These are phyloP conservation scores for Yarrowia sp. DNA, from an alignment of 805 yeast species.

Conservation along the genomic window DNA sequence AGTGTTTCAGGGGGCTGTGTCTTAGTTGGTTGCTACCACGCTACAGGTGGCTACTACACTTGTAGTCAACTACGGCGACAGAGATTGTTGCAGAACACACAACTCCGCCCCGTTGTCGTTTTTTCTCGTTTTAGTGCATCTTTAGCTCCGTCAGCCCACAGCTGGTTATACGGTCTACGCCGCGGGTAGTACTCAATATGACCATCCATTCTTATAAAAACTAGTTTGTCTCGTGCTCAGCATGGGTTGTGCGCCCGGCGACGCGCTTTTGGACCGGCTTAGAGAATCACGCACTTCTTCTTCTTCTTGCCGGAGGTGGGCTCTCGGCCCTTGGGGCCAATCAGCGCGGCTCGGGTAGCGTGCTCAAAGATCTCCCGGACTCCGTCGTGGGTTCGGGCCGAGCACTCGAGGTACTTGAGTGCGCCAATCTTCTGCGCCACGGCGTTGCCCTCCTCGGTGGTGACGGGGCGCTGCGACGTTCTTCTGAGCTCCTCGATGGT, in stretches of 20 bases:
- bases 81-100: no score
- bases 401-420: slow-evolving; percentile 81
- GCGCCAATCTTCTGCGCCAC: slow-evolving; percentile 91
- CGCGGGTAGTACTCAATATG: no score
- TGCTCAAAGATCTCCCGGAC: slow-evolving; percentile 90
- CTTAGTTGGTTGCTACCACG: no score
- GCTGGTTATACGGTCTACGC: no score
- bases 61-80: no score
- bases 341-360: slow-evolving; percentile 87
- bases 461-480: slow-evolving; percentile 75
- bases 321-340: slow-evolving; percentile 34
- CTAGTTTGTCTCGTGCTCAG: background rate
- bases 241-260: no score
- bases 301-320: slow-evolving; percentile 17
- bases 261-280: no score
- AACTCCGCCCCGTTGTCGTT: no score
- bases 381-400: slow-evolving; percentile 87
- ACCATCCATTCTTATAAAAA: slow-evolving; percentile 1
- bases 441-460: slow-evolving; percentile 76
- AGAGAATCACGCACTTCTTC: slow-evolving; percentile 23
- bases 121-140: no score
- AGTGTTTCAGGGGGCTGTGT: no score
- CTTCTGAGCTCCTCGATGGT: slow-evolving; percentile 73
- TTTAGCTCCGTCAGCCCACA: no score
- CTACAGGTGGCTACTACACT: no score